Evolutionary conservation across 306 rosid genomes (phyloP), one percentile per base, ranked within the genome.

Genomic region (Citrullus amarus): DNA sequence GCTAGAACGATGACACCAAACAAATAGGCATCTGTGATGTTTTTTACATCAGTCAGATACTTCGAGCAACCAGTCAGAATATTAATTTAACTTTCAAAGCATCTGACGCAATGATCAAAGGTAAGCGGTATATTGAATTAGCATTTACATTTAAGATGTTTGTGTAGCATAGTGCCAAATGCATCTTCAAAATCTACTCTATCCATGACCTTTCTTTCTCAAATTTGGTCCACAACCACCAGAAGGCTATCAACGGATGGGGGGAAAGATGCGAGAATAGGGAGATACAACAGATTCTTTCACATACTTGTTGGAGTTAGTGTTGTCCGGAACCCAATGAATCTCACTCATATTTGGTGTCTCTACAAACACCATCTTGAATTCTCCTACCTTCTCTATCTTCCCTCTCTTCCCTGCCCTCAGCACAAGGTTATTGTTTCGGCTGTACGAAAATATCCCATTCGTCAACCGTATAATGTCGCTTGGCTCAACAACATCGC

Each of bases 291-390:
- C 81, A 51, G 80, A 50, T 3, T 89, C 90, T 46, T 83, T 88
- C 25, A 89, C 82, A 50, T 88, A 90, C 83, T 71, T 87, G 17
- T 59, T 88, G 5, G 93, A 76, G 82, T 87, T 75, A 8, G 18
- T 82, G 2, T 89, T 89, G 39, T 90, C 90, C 34, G 81, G 91
- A 86, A 86, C 70, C 96, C 98, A 93, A 28, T 79, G 91, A 75
- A 91, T 91, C 86, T 93, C 93, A 25, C 98, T 90, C 91, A 93
- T 84, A 81, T 93, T 93, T 6, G 98, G 97, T 3, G 91, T 88
- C 88, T 91, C 97, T 48, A 87, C 91, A 76, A 41, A 91, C 10
- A 89, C 83, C 97, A 91, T 89, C 0, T 84, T 83, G 79, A 87
- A 88, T 61, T 88, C 98, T 38, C 96, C 98, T 2, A 91, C 85